Base-by-base conservation (phyloP, 1,284 basidiomycete genomes). In the Bondarzewia mesenterica region DNA sequence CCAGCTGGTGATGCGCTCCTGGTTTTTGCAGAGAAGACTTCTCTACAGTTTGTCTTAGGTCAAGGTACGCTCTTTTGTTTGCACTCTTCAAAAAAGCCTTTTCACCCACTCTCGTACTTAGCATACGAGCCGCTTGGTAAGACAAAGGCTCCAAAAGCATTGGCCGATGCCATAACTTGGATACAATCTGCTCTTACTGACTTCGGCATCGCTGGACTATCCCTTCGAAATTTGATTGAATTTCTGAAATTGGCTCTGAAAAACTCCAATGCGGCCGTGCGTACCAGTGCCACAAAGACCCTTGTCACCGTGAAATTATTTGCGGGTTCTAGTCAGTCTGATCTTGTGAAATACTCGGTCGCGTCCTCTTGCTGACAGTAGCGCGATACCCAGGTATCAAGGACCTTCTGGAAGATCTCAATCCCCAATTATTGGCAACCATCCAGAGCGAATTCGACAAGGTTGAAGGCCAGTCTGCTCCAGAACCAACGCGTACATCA, bases 61-160 rank as follows among this genome's bases (percentile, higher is more conserved):
- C 95, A 97, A 74, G 88, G 93, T 92, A 58, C 50, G 76, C 64
- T 25, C 20, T 29, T n/a, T n/a, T n/a, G n/a, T n/a, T n/a, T n/a
- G 29, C 39, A 42, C 7, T 8, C 37, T 21, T 27, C 18, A 12
- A 16, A 18, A 25, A 23, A n/a, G 39, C 32, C 29, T 21, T 26
- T 14, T 29, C 26, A 23, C 35, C 22, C 46, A 16, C 44, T 48
- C 38, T 50, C 36, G 36, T 48, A 47, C 49, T 20, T 55, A 95
- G 93, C 83, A 0, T 98, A 95, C 61, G 94, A 96, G 20, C 82
- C 93, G 0, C 70, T 98, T 58, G 78, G 80, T 14, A 96, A 93
- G 65, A 92, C 93, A 63, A 99, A 99, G 64, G 96, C 96, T 0
- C 95, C 95, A 0, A 99, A 99, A 68, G 92, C 94, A 23, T 78